Percentiles rank a stretch among this genome's conserved stretches.
Conservation (phyloP, 257 asterid genomes). For the Nicotiana undulata region DNA sequence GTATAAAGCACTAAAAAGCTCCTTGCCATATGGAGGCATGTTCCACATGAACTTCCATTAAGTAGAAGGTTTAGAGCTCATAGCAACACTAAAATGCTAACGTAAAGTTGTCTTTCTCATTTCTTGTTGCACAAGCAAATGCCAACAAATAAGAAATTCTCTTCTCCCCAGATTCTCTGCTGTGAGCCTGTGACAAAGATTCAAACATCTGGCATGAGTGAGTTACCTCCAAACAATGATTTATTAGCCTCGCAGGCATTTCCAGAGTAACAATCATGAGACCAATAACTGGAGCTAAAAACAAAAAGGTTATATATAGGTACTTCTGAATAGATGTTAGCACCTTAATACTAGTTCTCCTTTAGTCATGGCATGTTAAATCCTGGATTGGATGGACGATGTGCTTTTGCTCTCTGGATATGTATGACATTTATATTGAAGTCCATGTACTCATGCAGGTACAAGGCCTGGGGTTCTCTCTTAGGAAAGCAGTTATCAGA, state of each 20-base stretch:
- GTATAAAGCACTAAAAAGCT: background rate
- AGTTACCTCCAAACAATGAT: background rate
- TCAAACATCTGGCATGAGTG: background rate
- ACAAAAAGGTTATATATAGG: background rate
- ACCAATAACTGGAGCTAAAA: background rate
- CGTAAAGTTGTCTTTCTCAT: background rate
- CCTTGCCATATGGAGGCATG: background rate
- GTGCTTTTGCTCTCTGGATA: background rate
- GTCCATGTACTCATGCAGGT: constrained; percentile 36
- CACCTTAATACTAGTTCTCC: background rate
- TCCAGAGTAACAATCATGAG: background rate
- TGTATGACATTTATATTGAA: background rate
- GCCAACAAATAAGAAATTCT: background rate
- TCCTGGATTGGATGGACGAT: background rate
- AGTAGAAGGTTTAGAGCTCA: background rate
- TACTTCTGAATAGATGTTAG: background rate
- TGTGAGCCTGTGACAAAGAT: background rate
- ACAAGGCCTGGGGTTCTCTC: constrained; percentile 98
- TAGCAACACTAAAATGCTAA: background rate
- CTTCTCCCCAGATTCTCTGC: background rate
- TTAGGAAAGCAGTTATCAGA: constrained; percentile 86
- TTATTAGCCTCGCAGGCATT: background rate
- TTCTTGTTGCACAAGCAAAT: background rate
- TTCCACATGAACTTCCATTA: background rate
- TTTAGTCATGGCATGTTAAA: background rate